Evolutionary conservation across 2,329 filamentous ascomycete genomes (phyloP), one percentile per base, ranked within the genome.

Genomic region (Blastomyces gilchristii): DNA sequence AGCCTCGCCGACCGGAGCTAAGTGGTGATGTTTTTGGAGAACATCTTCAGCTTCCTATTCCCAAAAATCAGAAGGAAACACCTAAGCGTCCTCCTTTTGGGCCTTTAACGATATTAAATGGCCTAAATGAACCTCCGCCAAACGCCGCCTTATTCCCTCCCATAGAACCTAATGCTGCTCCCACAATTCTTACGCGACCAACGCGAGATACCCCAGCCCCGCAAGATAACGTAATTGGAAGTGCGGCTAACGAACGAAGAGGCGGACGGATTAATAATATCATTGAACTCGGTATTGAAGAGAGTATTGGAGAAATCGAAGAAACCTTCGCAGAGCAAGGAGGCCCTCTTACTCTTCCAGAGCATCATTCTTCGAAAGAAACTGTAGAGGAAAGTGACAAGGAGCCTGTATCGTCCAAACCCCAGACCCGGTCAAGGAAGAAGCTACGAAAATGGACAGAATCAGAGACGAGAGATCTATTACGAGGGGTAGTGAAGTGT

Each of bases 121-220:
- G 84, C 8, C 72, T 87, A 53, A 84, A 86, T 72, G 83, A 87
- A 65, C 85, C 85, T 2, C 85, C 85, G 16, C 84, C 84, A 9
- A 82, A 85, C 70, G 83, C 83, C 56, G 80, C 82, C 14, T 72
- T 86, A 7, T 80, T 87, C 58, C 85, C 85, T 6, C 83, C 83
- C 3, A 87, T 87, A 62, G 82, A 82, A 66, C 77, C 80, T 39
- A 80, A 81, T 37, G 73, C 73, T 14, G 72, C 76, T 37, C 70
- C 73, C 3, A 71, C 73, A 41, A 72, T 77, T 58, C 64, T 77
- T 49, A 74, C 70, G 4, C 73, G 74, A 49, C 74, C 74, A 8
- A 71, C 72, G 8, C 69, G 69, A 12, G 69, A 68, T 47, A 68
- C 66, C 45, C 65, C 68, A 22, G 64, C 63, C 18, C 62, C 57